phyloP scores from a whole-genome alignment of 2,329 filamentous ascomycete genomes.

The Ploettnerulaceae sp. region DNA sequence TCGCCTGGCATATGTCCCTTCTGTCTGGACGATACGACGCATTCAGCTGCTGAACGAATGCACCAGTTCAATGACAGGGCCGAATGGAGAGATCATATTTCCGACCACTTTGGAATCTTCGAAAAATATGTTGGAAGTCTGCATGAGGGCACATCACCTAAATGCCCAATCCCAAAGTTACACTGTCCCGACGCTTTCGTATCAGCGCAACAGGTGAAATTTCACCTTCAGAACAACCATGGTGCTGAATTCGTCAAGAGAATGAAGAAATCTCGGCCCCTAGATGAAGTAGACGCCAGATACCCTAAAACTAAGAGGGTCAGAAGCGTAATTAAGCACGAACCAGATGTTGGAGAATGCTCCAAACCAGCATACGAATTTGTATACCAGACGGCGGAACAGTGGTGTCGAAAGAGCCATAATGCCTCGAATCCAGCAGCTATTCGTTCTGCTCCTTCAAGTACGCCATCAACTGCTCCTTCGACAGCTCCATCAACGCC shows the following conservation, averaged over 20 bases:
- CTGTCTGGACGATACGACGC: constrained; percentile 11
- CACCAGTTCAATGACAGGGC: constrained; percentile 15
- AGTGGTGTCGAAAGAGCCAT: constrained; percentile 3
- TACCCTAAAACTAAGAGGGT: constrained; percentile 12
- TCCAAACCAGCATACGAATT: constrained; percentile 14
- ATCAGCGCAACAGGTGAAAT: constrained; percentile 18
- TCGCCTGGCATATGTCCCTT: constrained; percentile 15
- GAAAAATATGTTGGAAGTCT: constrained; percentile 13
- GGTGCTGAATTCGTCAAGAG: constrained; percentile 4
- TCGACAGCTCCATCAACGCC: constrained; percentile 14
- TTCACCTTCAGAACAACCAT: constrained; percentile 9
- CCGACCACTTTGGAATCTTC: constrained; percentile 13
- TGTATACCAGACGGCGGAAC: constrained; percentile 14
- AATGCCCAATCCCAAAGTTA: constrained; percentile 15
- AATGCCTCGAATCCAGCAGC: constrained; percentile 5
- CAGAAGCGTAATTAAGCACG: constrained; percentile 12
- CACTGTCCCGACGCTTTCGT: constrained; percentile 15
- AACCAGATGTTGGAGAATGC: constrained; percentile 12
- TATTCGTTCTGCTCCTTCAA: constrained; percentile 6
- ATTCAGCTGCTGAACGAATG: constrained; percentile 17
- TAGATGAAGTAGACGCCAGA: constrained; percentile 5
- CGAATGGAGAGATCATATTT: constrained; percentile 15
- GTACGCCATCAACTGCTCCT: constrained; percentile 12
- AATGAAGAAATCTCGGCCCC: constrained; percentile 6
- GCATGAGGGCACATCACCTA: constrained; percentile 9